phyloP scores from a whole-genome alignment of 179 eudicot genomes.

The Drosera spatulata region DNA sequence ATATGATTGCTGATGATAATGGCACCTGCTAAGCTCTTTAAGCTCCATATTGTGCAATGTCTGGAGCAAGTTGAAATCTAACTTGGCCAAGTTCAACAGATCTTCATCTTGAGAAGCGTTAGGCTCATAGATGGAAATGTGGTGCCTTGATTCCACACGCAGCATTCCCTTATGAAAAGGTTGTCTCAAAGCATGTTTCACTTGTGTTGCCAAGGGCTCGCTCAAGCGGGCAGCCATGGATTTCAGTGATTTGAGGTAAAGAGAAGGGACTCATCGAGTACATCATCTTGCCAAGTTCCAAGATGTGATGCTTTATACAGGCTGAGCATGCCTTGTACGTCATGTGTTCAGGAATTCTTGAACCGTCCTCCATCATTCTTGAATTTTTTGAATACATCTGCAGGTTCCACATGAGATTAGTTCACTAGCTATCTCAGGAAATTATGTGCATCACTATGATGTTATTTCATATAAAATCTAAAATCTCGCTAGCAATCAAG shows the following conservation, averaged over 20 bases:
- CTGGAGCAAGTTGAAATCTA: slow-evolving; percentile 28
- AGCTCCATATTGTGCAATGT: slow-evolving; percentile 21
- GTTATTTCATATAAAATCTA: neutral
- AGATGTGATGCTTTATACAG: slow-evolving; percentile 21
- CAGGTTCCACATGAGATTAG: neutral
- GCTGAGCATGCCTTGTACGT: slow-evolving; percentile 14
- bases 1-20: too few species aligned
- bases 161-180: slow-evolving; percentile 18
- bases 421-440: neutral
- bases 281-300: slow-evolving; percentile 1
- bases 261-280: slow-evolving; percentile 5
- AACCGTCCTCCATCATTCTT: slow-evolving; percentile 12
- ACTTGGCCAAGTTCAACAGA: slow-evolving; percentile 21
- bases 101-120: slow-evolving; percentile 4
- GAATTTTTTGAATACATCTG: slow-evolving; percentile 20
- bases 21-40: slow-evolving; percentile 14
- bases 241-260: slow-evolving; percentile 1
- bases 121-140: slow-evolving; percentile 16
- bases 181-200: slow-evolving; percentile 10
- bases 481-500: too few species aligned
- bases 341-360: neutral
- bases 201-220: slow-evolving; percentile 5
- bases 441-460: neutral
- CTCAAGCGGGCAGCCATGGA: neutral
- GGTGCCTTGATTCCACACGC: slow-evolving; percentile 14